Conservation (phyloP, 805 yeast genomes). For the Torulaspora indica region DNA sequence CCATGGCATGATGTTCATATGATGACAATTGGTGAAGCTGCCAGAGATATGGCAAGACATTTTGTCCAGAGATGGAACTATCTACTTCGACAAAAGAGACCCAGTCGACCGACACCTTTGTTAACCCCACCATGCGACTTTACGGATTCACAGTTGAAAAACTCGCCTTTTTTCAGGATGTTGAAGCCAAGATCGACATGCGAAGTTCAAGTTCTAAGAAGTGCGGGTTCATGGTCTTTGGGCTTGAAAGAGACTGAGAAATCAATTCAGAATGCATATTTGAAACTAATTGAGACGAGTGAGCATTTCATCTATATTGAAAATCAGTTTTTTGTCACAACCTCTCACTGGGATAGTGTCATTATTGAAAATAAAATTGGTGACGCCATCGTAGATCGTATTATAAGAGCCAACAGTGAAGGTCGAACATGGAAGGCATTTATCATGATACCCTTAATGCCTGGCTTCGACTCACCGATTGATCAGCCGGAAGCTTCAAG, state of each 20-base stretch:
- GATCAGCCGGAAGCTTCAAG: conserved; percentile 91
- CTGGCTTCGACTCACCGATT: conserved; percentile 92
- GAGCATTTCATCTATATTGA: conserved; percentile 92
- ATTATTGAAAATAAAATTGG: conserved; percentile 81
- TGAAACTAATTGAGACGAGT: conserved; percentile 84
- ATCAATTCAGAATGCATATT: conserved; percentile 88
- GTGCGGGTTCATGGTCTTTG: conserved; percentile 89
- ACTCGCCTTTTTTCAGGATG: conserved; percentile 40
- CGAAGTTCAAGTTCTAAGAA: conserved; percentile 83
- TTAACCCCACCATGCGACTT: conserved; percentile 90
- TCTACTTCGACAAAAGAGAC: conserved; percentile 84
- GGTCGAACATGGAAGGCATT: conserved; percentile 83
- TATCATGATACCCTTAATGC: conserved; percentile 91
- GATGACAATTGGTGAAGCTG: conserved; percentile 91
- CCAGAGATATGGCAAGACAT: conserved; percentile 87
- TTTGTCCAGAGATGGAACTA: conserved; percentile 98
- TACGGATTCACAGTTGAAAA: conserved; percentile 61
- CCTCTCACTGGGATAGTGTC: conserved; percentile 81
- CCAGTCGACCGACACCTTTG: conserved; percentile 88
- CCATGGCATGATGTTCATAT: conserved; percentile 99
- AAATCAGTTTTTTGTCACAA: conserved; percentile 89
- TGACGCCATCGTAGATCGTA: conserved; percentile 95
- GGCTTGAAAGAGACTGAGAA: conserved; percentile 82
- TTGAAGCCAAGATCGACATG: conserved; percentile 70
- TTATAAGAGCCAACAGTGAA: conserved; percentile 77